A percentile compares a stretch with the other conserved stretches of the same genome.
Evolutionary conservation across 2,329 filamentous ascomycete genomes (phyloP).

Genomic region (Colletotrichum paranaense): DNA sequence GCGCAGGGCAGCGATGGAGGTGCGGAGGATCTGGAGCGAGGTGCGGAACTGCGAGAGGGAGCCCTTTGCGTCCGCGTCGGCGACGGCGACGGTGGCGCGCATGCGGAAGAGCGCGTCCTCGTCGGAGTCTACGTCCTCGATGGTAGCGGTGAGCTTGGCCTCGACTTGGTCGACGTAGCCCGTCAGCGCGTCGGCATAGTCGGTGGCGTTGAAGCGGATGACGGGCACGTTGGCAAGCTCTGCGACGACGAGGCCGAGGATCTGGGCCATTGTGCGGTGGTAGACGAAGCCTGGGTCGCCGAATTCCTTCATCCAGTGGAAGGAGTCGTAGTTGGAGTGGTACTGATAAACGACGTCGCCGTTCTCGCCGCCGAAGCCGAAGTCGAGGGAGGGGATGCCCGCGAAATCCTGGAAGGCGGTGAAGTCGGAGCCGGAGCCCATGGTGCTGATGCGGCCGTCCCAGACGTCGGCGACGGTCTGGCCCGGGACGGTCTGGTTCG

Average conservation of each 20-base stretch:
- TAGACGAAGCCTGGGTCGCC: slow-evolving; percentile 78
- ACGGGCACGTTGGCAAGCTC: slow-evolving; percentile 71
- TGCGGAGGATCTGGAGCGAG: slow-evolving; percentile 52
- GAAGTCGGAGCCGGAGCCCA: slow-evolving; percentile 80
- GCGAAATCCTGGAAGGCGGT: slow-evolving; percentile 81
- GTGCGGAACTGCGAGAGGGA: slow-evolving; percentile 52
- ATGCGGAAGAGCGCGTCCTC: slow-evolving; percentile 43
- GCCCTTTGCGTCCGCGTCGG: slow-evolving; percentile 41
- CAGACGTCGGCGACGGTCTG: slow-evolving; percentile 80
- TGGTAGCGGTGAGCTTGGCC: slow-evolving; percentile 53
- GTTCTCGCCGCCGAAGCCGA: slow-evolving; percentile 63
- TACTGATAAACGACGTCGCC: slow-evolving; percentile 78
- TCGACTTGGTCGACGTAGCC: slow-evolving; percentile 64
- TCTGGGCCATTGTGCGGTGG: slow-evolving; percentile 73
- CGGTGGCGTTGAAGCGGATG: slow-evolving; percentile 71
- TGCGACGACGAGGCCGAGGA: slow-evolving; percentile 71
- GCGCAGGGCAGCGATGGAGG: slow-evolving; percentile 50
- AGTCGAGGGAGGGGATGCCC: slow-evolving; percentile 73
- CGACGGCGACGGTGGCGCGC: slow-evolving; percentile 37
- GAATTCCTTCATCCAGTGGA: slow-evolving; percentile 87
- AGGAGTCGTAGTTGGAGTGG: slow-evolving; percentile 92
- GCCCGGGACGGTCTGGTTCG: slow-evolving; percentile 78
- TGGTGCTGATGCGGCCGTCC: slow-evolving; percentile 70
- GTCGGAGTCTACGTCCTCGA: slow-evolving; percentile 38
- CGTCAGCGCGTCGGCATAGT: slow-evolving; percentile 70